Conservation (phyloP, 257 asterid genomes). For the Orobanche coerulescens region DNA sequence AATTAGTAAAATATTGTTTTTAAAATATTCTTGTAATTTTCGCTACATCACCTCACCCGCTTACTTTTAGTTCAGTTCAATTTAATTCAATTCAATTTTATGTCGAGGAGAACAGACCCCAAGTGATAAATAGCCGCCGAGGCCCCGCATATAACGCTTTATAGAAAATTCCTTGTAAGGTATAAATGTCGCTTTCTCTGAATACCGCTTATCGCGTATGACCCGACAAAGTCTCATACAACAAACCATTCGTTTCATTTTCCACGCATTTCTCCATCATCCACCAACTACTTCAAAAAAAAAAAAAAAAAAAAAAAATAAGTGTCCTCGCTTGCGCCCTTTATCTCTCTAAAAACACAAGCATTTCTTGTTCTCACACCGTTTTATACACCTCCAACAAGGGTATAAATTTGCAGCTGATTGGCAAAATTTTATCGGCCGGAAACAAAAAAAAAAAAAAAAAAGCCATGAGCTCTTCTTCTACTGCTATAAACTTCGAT, state of each 20-base stretch:
- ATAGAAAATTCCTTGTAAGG: too few relatives aligned
- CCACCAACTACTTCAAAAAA: conserved; percentile 13
- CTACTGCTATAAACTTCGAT: neutral
- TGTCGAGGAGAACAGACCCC: too few relatives aligned
- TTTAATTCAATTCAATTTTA: too few relatives aligned
- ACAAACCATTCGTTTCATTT: conserved; percentile 26
- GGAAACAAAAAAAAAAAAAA: neutral
- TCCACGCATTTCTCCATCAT: conserved; percentile 29
- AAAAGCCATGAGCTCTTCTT: neutral
- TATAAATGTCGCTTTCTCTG: neutral
- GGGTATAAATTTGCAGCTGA: too few relatives aligned
- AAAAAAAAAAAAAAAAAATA: too few relatives aligned
- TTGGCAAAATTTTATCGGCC: conserved; percentile 1
- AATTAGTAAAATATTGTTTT: too few relatives aligned
- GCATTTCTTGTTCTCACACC: neutral
- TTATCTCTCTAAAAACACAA: neutral
- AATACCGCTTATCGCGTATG: conserved; percentile 23
- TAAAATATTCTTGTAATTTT: too few relatives aligned
- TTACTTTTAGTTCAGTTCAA: too few relatives aligned
- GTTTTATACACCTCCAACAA: neutral
- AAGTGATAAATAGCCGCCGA: too few relatives aligned
- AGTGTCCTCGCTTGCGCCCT: conserved; percentile 10
- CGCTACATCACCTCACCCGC: too few relatives aligned
- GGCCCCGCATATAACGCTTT: too few relatives aligned
- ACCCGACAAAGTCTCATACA: conserved; percentile 21